Base-by-base conservation (phyloP, 805 yeast genomes). In the Cyberlindnera japonica region DNA sequence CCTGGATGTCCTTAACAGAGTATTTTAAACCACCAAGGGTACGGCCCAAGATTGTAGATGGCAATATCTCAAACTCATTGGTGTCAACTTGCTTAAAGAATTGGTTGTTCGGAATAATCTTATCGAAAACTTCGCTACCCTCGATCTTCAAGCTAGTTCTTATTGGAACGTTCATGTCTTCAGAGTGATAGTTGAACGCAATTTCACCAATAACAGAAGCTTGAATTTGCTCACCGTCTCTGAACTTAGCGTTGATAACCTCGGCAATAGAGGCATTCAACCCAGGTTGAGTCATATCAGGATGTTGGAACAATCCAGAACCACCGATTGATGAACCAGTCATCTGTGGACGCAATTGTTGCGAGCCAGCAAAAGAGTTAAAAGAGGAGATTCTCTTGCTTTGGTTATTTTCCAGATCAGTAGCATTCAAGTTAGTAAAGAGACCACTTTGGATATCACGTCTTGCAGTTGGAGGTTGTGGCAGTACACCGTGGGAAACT, bases 221-320 rank as follows among this genome's bases (percentile, higher is more conserved):
- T 25, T 76, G 72, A 11, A 62, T 59, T 26, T 81, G 65, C 32
- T 64, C 63, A 15, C 95, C 95, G 54, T 81, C 86, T 47, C 75
- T 77, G 61, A 81, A 81, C 15, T 74, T 71, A 5, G 88, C 95
- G 57, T 79, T 81, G 47, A 87, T 69, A 11, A 84, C 79, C 64
- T 91, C 98, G n/a, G 93, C 90, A 48, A 89, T 68, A 34, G 95
- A 83, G 3, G 90, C 80, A 53, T 82, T 86, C 50, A 91, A 67
- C 3, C 93, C 95, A n/a, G 78, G 73, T 33, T 54, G 43, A 12
- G 73, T 64, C 51, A 71, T 57, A 20, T 74, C 68, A 26, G 81
- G 72, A 56, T 76, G 83, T 47, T 67, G 74, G 57, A 71, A 67
- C 45, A 65, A 55, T 3, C 63, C 61, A 34, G 61, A 58, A 39